Conservation (phyloP, 768 basidiomycete species). For the Botryobasidium botryosum region DNA sequence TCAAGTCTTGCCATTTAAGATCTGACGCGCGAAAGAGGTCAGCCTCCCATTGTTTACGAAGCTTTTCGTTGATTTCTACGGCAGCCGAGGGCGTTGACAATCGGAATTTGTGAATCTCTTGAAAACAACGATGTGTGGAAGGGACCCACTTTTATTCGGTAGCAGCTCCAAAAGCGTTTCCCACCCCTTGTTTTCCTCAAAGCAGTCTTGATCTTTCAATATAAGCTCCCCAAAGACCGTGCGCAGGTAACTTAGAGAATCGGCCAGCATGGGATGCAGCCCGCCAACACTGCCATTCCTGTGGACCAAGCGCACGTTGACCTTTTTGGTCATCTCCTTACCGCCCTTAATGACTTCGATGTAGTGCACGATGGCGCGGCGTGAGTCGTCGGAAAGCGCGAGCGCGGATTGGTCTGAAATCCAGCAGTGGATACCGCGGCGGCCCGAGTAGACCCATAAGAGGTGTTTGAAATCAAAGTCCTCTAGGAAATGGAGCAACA, state of each 20-base stretch:
- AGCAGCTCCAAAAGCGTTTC: constrained; percentile 58
- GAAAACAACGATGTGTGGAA: not conserved
- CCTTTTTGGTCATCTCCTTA: constrained; percentile 64
- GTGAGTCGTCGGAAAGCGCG: constrained; percentile 79
- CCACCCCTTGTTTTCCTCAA: constrained; percentile 50
- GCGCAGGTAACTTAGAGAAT: constrained; percentile 34
- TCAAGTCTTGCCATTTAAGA: constrained; percentile 59
- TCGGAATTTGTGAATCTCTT: no score
- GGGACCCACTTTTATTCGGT: constrained; percentile 35
- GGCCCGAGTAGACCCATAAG: constrained; percentile 96
- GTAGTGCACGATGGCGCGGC: constrained; percentile 73
- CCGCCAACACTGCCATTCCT: constrained; percentile 17
- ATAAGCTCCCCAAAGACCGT: constrained; percentile 47
- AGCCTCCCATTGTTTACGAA: constrained; percentile 43
- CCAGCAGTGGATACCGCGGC: constrained; percentile 98
- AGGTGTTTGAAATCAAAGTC: constrained; percentile 85
- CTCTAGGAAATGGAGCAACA: constrained; percentile 21
- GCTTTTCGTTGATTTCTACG: constrained; percentile 25
- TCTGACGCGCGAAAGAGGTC: constrained; percentile 37
- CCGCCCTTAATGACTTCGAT: constrained; percentile 70
- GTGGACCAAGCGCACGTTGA: constrained; percentile 42
- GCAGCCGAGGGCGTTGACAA: no score
- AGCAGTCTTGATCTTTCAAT: constrained; percentile 72
- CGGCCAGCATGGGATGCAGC: constrained; percentile 58
- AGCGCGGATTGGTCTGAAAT: constrained; percentile 80